phyloP scores from a whole-genome alignment of 345 rosid species.

The Excoecaria agallocha region DNA sequence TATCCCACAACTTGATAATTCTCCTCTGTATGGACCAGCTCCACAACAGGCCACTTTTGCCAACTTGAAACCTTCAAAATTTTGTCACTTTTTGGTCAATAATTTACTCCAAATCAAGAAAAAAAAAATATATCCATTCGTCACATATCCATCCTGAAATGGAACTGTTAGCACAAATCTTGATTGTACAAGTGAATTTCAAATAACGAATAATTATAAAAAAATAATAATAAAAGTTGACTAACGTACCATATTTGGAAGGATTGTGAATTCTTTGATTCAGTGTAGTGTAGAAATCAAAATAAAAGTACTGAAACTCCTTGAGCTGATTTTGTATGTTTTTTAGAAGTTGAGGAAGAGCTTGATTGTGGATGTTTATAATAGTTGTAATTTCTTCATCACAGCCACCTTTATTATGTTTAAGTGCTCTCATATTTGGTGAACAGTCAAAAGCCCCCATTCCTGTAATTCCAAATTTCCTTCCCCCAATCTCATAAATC shows the following conservation, averaged over 20 bases:
- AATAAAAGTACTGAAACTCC: conserved; percentile 23
- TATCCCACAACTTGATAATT: conserved; percentile 57
- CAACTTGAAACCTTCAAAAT: conserved; percentile 6
- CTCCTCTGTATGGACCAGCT: conserved; percentile 56
- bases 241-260: conserved; percentile 16
- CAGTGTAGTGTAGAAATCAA: conserved; percentile 6
- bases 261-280: conserved; percentile 13
- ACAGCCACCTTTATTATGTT: conserved; percentile 23
- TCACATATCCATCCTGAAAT: too few relatives aligned
- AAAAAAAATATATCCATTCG: neutral
- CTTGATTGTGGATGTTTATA: conserved; percentile 27
- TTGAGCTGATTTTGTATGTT: conserved; percentile 21
- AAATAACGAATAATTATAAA: too few relatives aligned
- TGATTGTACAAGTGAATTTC: neutral
- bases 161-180: too few relatives aligned
- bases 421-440: conserved; percentile 19
- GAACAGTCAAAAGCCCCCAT: conserved; percentile 32
- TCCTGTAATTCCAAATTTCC: conserved; percentile 40
- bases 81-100: too few relatives aligned
- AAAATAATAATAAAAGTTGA: too few relatives aligned
- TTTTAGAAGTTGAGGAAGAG: conserved; percentile 14
- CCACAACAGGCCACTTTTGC: conserved; percentile 66
- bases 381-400: conserved; percentile 21
- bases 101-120: neutral
- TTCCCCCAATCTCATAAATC: conserved; percentile 44